Percentiles rank a stretch among this genome's conserved stretches.
These are phyloP conservation scores for Fusarium pseudograminearum DNA, from an alignment of 2,329 filamentous ascomycete genomes.

Conservation along the genomic window DNA sequence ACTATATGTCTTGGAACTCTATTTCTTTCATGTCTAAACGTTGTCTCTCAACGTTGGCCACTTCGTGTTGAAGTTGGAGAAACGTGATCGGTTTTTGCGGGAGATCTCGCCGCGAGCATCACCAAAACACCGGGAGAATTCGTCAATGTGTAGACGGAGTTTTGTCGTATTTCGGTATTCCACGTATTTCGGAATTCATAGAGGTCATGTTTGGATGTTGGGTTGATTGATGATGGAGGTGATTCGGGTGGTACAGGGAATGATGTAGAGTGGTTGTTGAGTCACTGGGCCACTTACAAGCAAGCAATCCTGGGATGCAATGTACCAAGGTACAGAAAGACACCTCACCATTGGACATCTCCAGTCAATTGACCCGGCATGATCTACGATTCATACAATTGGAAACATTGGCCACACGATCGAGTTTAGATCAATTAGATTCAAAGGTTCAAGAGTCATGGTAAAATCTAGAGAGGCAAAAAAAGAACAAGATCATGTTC, in stretches of 20 bases:
- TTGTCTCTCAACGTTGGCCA: constrained; percentile 11
- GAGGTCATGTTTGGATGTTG: neutral
- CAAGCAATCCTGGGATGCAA: neutral
- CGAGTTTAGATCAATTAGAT: neutral
- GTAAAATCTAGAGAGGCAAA: constrained; percentile 10
- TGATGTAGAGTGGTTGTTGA: constrained; percentile 1
- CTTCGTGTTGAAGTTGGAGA: constrained; percentile 18
- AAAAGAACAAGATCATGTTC: neutral
- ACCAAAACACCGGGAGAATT: constrained; percentile 24
- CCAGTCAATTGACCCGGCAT: neutral
- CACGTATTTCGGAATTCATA: neutral
- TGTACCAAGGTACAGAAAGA: too few relatives aligned
- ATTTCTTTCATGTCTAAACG: neutral
- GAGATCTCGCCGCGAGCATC: constrained; percentile 17
- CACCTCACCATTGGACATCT: neutral
- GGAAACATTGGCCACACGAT: neutral
- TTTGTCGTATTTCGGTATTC: constrained; percentile 37
- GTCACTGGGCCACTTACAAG: neutral
- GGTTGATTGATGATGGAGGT: constrained; percentile 6
- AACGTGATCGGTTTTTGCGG: constrained; percentile 41
- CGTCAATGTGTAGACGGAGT: constrained; percentile 28
- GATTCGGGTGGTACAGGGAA: constrained; percentile 18
- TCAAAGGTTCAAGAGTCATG: neutral
- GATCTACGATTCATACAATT: neutral
- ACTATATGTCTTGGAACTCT: neutral